phyloP scores from a whole-genome alignment of 2,329 filamentous ascomycete species.

The Rutstroemia sp. region DNA sequence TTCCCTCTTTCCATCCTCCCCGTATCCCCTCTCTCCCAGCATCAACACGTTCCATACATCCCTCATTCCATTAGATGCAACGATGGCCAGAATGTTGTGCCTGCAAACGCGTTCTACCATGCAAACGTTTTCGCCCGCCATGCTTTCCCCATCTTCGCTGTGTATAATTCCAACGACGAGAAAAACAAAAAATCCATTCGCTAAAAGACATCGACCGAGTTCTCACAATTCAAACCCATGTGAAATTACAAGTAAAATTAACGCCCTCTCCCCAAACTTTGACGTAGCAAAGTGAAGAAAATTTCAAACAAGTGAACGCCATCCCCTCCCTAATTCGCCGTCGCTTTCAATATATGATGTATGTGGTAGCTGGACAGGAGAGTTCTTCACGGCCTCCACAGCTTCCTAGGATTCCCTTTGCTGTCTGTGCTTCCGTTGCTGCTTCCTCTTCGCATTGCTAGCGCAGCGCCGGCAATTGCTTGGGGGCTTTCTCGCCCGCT shows the following conservation, averaged over 20 bases:
- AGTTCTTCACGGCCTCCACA: conserved; percentile 17
- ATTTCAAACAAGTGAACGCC: background rate
- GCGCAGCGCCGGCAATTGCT: conserved; percentile 38
- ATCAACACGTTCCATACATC: background rate
- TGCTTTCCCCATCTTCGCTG: background rate
- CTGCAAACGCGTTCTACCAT: conserved; percentile 1
- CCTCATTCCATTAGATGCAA: background rate
- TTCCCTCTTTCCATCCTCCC: background rate
- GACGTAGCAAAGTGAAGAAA: background rate
- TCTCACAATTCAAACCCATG: background rate
- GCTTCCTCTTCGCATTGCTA: conserved; percentile 31
- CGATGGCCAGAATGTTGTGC: conserved; percentile 2
- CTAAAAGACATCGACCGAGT: conserved; percentile 2
- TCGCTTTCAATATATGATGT: background rate
- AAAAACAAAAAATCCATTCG: conserved; percentile 6
- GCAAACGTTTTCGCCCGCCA: conserved; percentile 1
- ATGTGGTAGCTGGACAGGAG: background rate
- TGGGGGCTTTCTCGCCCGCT: conserved; percentile 44
- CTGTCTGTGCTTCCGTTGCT: conserved; percentile 21
- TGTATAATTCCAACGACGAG: background rate
- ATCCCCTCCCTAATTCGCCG: background rate
- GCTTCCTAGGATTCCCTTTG: conserved; percentile 20
- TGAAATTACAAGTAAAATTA: conserved; percentile 1
- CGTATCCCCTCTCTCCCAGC: background rate
- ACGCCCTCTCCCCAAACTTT: background rate